Conservation (phyloP, 1,284 basidiomycete species). For the Moesziomyces antarcticus region DNA sequence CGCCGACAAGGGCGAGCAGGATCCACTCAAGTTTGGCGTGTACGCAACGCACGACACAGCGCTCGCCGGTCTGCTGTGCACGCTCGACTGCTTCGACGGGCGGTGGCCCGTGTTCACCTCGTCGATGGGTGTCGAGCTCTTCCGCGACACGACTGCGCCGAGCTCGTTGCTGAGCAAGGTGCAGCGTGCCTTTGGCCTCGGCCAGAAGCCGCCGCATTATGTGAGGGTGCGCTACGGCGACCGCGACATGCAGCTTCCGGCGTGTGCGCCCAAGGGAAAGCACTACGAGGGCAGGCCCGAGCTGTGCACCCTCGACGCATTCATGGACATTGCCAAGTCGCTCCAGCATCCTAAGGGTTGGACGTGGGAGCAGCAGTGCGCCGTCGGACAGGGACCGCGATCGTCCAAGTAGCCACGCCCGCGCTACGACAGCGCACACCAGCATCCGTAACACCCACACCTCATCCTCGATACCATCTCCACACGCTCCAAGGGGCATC, state of each 20-base stretch:
- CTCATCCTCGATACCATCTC: slow-evolving; percentile 4
- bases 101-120: slow-evolving; percentile 71
- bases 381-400: slow-evolving; percentile 37
- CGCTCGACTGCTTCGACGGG: slow-evolving; percentile 81
- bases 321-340: slow-evolving; percentile 69
- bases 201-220: slow-evolving; percentile 59
- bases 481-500: slow-evolving; percentile 1
- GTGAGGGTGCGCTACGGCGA: slow-evolving; percentile 83
- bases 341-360: slow-evolving; percentile 56
- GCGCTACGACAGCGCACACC: not conserved
- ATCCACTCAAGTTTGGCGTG: slow-evolving; percentile 70
- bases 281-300: slow-evolving; percentile 80
- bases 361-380: slow-evolving; percentile 59
- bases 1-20: slow-evolving; percentile 35
- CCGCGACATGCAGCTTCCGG: slow-evolving; percentile 75
- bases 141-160: slow-evolving; percentile 36
- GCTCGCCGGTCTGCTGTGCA: slow-evolving; percentile 76
- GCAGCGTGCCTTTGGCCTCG: slow-evolving; percentile 13
- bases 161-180: slow-evolving; percentile 17
- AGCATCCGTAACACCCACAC: not conserved
- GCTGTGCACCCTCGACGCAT: slow-evolving; percentile 79
- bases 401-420: slow-evolving; percentile 42
- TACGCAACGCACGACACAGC: slow-evolving; percentile 74
- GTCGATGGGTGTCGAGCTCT: slow-evolving; percentile 58
- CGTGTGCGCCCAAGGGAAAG: slow-evolving; percentile 76